Evolutionary conservation across 2,329 filamentous ascomycete genomes (phyloP).

Genomic region (Ophiosphaerella herpotricha): DNA sequence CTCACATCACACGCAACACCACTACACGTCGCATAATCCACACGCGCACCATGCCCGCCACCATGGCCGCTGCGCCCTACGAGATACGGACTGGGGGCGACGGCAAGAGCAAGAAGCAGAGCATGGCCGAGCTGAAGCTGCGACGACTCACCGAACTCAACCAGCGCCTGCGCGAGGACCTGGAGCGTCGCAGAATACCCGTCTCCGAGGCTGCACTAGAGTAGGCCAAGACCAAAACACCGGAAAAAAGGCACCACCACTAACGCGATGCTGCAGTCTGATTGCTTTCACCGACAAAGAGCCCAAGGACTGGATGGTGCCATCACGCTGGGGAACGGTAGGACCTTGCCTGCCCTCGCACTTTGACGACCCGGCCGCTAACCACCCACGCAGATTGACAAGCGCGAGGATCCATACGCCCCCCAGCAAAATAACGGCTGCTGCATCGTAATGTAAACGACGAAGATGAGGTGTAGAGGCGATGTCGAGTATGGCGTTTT

Average conservation of each 20-base stretch:
- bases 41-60: constrained; percentile 37
- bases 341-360: constrained; percentile 25
- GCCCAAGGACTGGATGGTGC: constrained; percentile 98
- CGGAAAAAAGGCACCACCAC: constrained; percentile 18
- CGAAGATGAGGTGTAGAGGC: constrained; percentile 33
- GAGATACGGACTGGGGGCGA: constrained; percentile 69
- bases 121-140: constrained; percentile 98
- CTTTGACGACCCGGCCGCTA: constrained; percentile 13
- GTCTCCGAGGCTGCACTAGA: constrained; percentile 83
- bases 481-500: constrained; percentile 47
- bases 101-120: constrained; percentile 92
- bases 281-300: constrained; percentile 95
- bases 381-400: constrained; percentile 69
- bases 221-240: constrained; percentile 34
- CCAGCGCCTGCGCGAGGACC: constrained; percentile 90
- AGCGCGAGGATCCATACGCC: constrained; percentile 97
- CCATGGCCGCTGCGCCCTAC: constrained; percentile 65
- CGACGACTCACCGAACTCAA: constrained; percentile 96
- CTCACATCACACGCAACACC: constrained; percentile 12
- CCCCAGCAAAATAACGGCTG: constrained; percentile 91
- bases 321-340: constrained; percentile 89
- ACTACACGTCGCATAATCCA: constrained; percentile 27
- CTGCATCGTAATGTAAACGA: constrained; percentile 85
- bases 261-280: constrained; percentile 63
- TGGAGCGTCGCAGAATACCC: constrained; percentile 92